A percentile compares a stretch with the other conserved stretches of the same genome.
These are phyloP conservation scores for Chenopodium suecicum DNA, from an alignment of 148 eudicot genomes.

Conservation along the genomic window DNA sequence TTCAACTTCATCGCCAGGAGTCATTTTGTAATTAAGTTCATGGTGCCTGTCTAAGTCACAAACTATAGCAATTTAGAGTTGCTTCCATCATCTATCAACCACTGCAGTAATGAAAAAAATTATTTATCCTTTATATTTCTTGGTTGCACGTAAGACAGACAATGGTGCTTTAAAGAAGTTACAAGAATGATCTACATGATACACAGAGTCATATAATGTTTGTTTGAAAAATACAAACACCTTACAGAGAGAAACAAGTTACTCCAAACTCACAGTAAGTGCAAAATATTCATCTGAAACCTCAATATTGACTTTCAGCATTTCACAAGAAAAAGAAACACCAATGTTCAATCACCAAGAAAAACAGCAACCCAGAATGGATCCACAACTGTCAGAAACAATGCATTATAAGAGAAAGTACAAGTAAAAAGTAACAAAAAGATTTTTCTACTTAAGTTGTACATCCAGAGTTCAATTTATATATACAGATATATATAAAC, in stretches of 20 bases:
- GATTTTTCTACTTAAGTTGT: neutral
- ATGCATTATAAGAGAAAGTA: neutral
- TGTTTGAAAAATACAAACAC: too few species aligned
- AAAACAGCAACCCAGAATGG: neutral
- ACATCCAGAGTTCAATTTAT: neutral
- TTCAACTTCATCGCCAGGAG: conserved; percentile 99
- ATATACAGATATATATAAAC: neutral
- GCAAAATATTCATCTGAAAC: neutral
- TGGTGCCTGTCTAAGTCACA: conserved; percentile 55
- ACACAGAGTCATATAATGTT: neutral
- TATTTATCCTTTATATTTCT: neutral
- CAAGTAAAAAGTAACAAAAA: too few species aligned
- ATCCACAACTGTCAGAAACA: neutral
- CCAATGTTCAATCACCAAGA: neutral
- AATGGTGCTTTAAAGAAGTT: neutral
- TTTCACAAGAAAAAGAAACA: neutral
- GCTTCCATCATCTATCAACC: neutral
- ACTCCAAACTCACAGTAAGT: neutral
- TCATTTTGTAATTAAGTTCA: conserved; percentile 69
- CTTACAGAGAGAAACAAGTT: neutral
- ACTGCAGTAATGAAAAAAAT: neutral
- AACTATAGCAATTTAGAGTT: conserved; percentile 15
- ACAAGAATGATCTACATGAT: neutral
- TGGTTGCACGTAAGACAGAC: neutral
- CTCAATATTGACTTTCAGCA: neutral